Evolutionary conservation across 768 basidiomycete species (phyloP).

Genomic region (Mycena rosella): DNA sequence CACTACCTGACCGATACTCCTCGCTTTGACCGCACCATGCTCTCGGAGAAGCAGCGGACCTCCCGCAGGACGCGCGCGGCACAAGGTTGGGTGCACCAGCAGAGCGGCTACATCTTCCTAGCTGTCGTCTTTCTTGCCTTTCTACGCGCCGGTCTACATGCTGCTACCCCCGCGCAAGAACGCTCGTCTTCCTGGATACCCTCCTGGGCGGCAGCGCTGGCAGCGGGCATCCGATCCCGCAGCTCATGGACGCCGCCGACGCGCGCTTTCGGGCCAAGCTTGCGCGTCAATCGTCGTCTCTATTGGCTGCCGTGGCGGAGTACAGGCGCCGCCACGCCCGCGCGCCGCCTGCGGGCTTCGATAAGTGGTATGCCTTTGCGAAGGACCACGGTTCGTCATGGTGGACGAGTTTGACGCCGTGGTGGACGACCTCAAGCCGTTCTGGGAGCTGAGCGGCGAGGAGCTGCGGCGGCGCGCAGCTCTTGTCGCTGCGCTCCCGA

Average conservation of each 20-base stretch:
- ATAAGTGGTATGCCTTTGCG: constrained; percentile 90
- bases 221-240: constrained; percentile 80
- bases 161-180: not conserved
- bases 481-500: constrained; percentile 83
- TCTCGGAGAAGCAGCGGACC: not conserved
- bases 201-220: constrained; percentile 29
- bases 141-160: constrained; percentile 29
- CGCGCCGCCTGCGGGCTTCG: constrained; percentile 91
- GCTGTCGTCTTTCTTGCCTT: constrained; percentile 28
- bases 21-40: constrained; percentile 1
- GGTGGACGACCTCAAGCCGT: constrained; percentile 85
- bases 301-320: constrained; percentile 83
- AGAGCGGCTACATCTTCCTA: constrained; percentile 31
- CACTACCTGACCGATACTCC: not conserved
- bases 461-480: constrained; percentile 76
- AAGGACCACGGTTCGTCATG: constrained; percentile 77
- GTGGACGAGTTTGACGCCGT: constrained; percentile 92
- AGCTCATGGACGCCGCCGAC: constrained; percentile 88
- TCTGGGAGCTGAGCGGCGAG: constrained; percentile 79
- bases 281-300: constrained; percentile 81
- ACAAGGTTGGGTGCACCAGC: constrained; percentile 26
- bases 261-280: constrained; percentile 75
- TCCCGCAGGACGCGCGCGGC: not conserved
- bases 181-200: constrained; percentile 14
- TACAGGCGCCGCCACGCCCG: constrained; percentile 84